Evolutionary conservation across 2,329 filamentous ascomycete genomes (phyloP).

Genomic region (Pseudogymnoascus sp.): DNA sequence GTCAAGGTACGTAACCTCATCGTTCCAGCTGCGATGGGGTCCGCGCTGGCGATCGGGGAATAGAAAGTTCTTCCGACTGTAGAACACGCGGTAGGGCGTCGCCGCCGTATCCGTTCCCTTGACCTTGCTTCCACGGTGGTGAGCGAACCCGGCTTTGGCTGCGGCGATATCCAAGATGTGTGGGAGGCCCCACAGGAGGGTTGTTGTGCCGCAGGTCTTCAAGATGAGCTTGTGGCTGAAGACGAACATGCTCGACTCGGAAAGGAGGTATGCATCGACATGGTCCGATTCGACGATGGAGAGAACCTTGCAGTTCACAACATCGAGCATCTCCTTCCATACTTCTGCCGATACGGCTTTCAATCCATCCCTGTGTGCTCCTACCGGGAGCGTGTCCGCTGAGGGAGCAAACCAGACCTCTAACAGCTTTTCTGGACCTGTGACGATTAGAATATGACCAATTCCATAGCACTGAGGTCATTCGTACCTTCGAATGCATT

Average conservation of each 20-base stretch:
- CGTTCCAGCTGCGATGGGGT: conserved; percentile 93
- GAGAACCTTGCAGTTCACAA: conserved; percentile 97
- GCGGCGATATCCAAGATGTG: conserved; percentile 90
- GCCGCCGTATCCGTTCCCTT: conserved; percentile 66
- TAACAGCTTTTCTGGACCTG: conserved; percentile 89
- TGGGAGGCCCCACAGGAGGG: conserved; percentile 78
- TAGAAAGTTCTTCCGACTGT: conserved; percentile 97
- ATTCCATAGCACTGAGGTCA: not conserved
- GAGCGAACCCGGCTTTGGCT: conserved; percentile 76
- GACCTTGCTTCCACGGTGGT: conserved; percentile 52
- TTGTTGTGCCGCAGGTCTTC: conserved; percentile 97
- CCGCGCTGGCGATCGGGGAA: conserved; percentile 91
- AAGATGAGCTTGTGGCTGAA: conserved; percentile 99
- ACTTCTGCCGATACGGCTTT: conserved; percentile 76
- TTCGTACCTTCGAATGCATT: conserved; percentile 84
- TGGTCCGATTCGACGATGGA: conserved; percentile 89
- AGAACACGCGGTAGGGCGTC: conserved; percentile 91
- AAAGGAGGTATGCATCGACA: conserved; percentile 92
- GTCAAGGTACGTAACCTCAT: conserved; percentile 89
- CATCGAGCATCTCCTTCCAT: conserved; percentile 95
- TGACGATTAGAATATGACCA: conserved; percentile 20
- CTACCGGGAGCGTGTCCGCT: conserved; percentile 55
- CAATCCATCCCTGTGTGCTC: conserved; percentile 44
- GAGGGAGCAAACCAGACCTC: conserved; percentile 96
- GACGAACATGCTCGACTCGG: conserved; percentile 99